Percentiles rank a stretch among this genome's conserved stretches.
phyloP scores from a whole-genome alignment of 1,284 basidiomycete genomes.

The Vanrija sp. region DNA sequence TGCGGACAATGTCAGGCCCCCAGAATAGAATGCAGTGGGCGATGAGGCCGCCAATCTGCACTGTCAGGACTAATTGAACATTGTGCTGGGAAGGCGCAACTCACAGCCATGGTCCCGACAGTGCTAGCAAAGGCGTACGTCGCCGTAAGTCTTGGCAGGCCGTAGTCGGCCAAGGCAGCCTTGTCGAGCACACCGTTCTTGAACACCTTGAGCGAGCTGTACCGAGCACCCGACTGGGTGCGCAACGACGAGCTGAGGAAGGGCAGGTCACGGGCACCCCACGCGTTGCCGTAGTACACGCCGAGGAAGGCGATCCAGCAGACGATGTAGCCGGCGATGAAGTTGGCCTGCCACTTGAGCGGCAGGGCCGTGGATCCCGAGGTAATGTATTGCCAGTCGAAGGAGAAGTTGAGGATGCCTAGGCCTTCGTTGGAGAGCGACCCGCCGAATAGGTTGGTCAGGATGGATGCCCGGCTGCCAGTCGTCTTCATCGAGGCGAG shows the following conservation, averaged over 20 bases:
- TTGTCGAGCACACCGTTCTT: slow-evolving; percentile 15
- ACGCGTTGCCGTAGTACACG: slow-evolving; percentile 34
- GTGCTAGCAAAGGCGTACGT: too few species aligned
- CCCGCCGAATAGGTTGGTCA: slow-evolving; percentile 43
- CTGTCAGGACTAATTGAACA: too few species aligned
- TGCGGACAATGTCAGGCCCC: slow-evolving; percentile 38
- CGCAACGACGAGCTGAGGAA: slow-evolving; percentile 19
- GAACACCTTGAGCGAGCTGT: slow-evolving; percentile 14
- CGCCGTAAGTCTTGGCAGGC: too few species aligned
- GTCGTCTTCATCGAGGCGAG: slow-evolving; percentile 56
- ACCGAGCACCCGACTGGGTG: slow-evolving; percentile 3
- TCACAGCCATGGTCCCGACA: too few species aligned
- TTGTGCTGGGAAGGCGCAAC: too few species aligned
- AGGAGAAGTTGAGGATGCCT: slow-evolving; percentile 29
- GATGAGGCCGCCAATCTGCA: too few species aligned
- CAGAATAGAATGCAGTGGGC: slow-evolving; percentile 50
- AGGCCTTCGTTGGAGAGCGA: slow-evolving; percentile 28
- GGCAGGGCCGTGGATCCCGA: slow-evolving; percentile 23
- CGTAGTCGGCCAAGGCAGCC: slow-evolving; percentile 10
- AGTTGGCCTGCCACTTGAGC: slow-evolving; percentile 32
- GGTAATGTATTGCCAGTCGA: slow-evolving; percentile 44
- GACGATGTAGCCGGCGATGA: slow-evolving; percentile 24
- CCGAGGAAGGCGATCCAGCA: slow-evolving; percentile 24
- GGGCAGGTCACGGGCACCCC: slow-evolving; percentile 13
- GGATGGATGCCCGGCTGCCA: slow-evolving; percentile 7